These are phyloP conservation scores for Dorcoceras hygrometricum DNA, from an alignment of 257 asterid genomes.

Conservation along the genomic window DNA sequence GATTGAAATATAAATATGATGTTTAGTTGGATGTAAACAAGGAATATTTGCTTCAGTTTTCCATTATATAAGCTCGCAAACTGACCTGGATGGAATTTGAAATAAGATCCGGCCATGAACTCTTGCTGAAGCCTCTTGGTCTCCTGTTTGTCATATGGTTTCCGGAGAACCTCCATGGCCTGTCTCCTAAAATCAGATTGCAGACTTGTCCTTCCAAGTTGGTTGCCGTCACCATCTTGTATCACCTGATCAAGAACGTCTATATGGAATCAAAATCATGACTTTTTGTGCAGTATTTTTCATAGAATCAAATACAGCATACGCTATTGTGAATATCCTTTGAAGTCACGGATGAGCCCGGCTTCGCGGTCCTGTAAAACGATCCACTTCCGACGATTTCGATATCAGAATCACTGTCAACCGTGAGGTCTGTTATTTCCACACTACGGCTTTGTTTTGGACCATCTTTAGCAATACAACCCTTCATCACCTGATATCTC, in stretches of 20 bases:
- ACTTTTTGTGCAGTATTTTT: neutral
- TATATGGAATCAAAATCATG: neutral
- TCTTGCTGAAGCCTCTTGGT: conserved; percentile 31
- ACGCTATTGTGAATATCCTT: conserved; percentile 15
- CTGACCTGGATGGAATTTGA: conserved; percentile 31
- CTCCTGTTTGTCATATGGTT: conserved; percentile 39
- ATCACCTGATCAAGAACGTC: conserved; percentile 32
- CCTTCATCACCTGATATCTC: neutral
- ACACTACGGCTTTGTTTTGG: neutral
- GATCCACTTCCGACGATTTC: conserved; percentile 30
- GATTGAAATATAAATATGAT: too few species aligned
- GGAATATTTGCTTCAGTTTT: neutral
- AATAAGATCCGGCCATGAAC: conserved; percentile 24
- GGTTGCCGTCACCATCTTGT: neutral
- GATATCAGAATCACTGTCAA: conserved; percentile 22
- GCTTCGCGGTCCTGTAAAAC: conserved; percentile 1
- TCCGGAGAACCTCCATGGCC: conserved; percentile 26
- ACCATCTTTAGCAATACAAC: neutral
- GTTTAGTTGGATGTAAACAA: too few species aligned
- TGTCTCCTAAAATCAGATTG: conserved; percentile 27
- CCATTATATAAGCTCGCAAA: neutral
- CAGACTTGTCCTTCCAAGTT: conserved; percentile 2
- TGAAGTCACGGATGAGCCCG: conserved; percentile 26
- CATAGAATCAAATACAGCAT: conserved; percentile 5
- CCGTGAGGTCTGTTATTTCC: neutral